These are phyloP conservation scores for Yamadazyma diddensiae DNA, from an alignment of 1,139 yeast species.

Conservation along the genomic window DNA sequence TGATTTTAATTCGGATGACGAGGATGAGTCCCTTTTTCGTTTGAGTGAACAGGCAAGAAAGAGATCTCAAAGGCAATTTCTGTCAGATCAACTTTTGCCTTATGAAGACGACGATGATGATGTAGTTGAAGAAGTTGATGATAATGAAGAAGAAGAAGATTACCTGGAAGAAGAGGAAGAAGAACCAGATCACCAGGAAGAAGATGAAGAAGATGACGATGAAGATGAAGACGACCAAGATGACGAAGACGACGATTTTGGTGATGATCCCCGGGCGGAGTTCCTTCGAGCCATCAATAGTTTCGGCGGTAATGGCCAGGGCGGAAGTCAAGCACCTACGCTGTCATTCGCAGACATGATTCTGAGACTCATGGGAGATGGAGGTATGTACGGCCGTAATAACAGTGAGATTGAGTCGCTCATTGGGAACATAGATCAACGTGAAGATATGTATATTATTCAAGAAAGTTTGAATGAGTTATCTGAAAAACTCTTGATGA, in stretches of 20 bases:
- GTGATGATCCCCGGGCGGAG: conserved; percentile 23
- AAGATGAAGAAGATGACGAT: conserved; percentile 15
- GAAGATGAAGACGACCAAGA: conserved; percentile 16
- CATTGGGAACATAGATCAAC: conserved; percentile 38
- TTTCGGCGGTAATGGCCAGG: conserved; percentile 4
- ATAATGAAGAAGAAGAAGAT: conserved; percentile 7
- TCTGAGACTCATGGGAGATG: conserved; percentile 39
- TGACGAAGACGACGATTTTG: conserved; percentile 17
- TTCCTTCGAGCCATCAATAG: conserved; percentile 23
- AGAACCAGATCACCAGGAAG: conserved; percentile 18
- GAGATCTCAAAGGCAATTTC: conserved; percentile 1
- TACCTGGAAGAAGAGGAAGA: conserved; percentile 7
- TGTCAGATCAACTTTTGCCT: background rate
- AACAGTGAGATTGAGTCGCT: conserved; percentile 37
- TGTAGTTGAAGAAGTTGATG: conserved; percentile 8
- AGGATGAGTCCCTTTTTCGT: conserved; percentile 21
- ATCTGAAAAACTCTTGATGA: conserved; percentile 63
- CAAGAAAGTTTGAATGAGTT: conserved; percentile 63
- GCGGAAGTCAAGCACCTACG: background rate
- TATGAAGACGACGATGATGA: conserved; percentile 7
- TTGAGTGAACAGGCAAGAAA: conserved; percentile 22
- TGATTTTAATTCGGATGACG: conserved; percentile 17
- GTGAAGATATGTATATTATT: conserved; percentile 46
- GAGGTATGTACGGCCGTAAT: conserved; percentile 22
- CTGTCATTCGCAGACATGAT: conserved; percentile 33